Conservation (phyloP, 495 filamentous ascomycete genomes). For the Aspergillus indologenus region DNA sequence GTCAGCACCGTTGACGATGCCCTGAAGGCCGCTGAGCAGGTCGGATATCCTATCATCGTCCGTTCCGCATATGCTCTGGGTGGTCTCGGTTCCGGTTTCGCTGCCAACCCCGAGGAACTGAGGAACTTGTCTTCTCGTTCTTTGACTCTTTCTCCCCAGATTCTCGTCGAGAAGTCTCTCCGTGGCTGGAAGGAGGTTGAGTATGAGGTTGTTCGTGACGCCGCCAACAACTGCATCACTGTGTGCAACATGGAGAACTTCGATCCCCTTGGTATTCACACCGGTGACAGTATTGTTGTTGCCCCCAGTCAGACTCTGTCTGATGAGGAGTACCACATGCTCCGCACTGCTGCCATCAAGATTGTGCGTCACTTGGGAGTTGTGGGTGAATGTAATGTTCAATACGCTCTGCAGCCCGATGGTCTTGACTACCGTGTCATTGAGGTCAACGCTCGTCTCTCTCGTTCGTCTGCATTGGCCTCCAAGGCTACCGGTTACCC, state of each 20-base stretch:
- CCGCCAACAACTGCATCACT: slow-evolving; percentile 94
- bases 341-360: slow-evolving; percentile 92
- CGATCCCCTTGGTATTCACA: slow-evolving; percentile 93
- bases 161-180: slow-evolving; percentile 97
- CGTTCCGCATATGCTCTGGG: slow-evolving; percentile 94
- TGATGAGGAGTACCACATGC: slow-evolving; percentile 99
- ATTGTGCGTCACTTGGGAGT: slow-evolving; percentile 95
- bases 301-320: slow-evolving; percentile 93
- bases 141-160: slow-evolving; percentile 92
- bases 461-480: slow-evolving; percentile 88
- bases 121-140: slow-evolving; percentile 89
- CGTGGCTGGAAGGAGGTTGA: slow-evolving; percentile 99
- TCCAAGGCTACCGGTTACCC: slow-evolving; percentile 98
- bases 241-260: slow-evolving; percentile 99
- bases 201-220: slow-evolving; percentile 95
- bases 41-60: slow-evolving; percentile 97
- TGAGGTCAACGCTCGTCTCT: slow-evolving; percentile 95
- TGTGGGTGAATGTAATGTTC: slow-evolving; percentile 96
- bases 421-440: slow-evolving; percentile 96
- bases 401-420: slow-evolving; percentile 93
- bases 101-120: slow-evolving; percentile 87
- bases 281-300: slow-evolving; percentile 95
- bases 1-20: slow-evolving; percentile 88
- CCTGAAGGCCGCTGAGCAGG: slow-evolving; percentile 73
- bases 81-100: slow-evolving; percentile 96